Percentiles rank a stretch among this genome's conserved stretches.
Conservation (phyloP, 2,329 filamentous ascomycete species). For the Trichoderma pleuroti region DNA sequence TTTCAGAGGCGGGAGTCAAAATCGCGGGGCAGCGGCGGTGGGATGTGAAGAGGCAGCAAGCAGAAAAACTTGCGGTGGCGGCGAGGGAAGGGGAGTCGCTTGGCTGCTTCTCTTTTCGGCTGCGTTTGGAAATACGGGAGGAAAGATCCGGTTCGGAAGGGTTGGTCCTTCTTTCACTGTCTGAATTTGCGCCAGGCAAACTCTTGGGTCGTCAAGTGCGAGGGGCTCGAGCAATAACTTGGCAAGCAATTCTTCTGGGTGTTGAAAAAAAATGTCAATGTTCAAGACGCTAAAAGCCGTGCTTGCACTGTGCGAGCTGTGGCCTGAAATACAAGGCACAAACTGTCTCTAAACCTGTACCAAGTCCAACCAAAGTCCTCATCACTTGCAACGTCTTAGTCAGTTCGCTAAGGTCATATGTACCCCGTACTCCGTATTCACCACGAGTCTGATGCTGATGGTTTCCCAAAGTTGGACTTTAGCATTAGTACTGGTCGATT, state of each 20-base stretch:
- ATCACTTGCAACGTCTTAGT: neutral
- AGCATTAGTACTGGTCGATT: too few species aligned
- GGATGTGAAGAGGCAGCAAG: conserved; percentile 18
- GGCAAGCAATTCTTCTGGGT: neutral
- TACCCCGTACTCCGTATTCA: too few species aligned
- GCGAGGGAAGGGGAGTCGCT: conserved; percentile 25
- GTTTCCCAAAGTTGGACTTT: too few species aligned
- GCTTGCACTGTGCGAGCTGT: neutral
- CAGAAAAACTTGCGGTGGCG: conserved; percentile 24
- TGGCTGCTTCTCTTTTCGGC: conserved; percentile 29
- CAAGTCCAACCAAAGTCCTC: neutral
- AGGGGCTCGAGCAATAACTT: neutral
- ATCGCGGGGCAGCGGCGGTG: conserved; percentile 30
- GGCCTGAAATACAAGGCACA: neutral
- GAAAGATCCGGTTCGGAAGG: neutral
- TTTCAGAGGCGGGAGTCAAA: conserved; percentile 12
- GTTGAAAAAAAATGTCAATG: conserved; percentile 5
- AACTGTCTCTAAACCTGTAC: neutral
- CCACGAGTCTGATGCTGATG: too few species aligned
- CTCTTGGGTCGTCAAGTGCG: conserved; percentile 19
- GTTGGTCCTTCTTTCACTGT: neutral
- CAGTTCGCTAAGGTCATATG: too few species aligned
- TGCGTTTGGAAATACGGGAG: neutral
- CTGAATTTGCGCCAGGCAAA: conserved; percentile 42
- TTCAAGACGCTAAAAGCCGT: neutral